Evolutionary conservation across 257 asterid genomes (phyloP).

Genomic region (Solanum verrucosum): DNA sequence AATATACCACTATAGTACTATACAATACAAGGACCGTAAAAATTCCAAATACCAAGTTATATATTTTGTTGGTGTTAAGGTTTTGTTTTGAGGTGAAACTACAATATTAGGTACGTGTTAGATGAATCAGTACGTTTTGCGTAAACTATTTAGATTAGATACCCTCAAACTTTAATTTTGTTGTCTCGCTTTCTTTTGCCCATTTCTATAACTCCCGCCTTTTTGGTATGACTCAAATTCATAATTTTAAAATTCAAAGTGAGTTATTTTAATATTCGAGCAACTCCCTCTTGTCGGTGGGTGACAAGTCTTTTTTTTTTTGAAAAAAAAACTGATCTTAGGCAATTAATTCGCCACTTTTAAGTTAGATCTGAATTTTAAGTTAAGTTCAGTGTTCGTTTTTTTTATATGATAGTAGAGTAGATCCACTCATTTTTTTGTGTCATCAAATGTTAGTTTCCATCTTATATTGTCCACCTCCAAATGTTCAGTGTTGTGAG

Average conservation of each 20-base stretch:
- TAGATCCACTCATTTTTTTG: too few relatives aligned
- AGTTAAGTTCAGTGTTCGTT: too few relatives aligned
- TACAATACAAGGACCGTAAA: neutral
- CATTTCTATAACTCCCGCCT: too few relatives aligned
- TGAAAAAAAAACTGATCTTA: accelerated
- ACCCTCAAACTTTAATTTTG: neutral
- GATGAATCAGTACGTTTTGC: neutral
- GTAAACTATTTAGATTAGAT: too few relatives aligned
- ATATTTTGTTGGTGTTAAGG: neutral
- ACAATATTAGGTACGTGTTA: neutral
- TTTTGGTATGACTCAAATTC: too few relatives aligned
- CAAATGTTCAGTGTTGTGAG: too few relatives aligned
- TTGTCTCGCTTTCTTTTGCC: neutral
- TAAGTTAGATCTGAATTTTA: too few relatives aligned
- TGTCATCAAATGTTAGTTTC: neutral
- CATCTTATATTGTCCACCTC: neutral
- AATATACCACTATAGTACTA: neutral
- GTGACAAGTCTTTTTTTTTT: too few relatives aligned
- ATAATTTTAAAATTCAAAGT: too few relatives aligned
- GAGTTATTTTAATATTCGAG: neutral
- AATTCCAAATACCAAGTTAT: neutral
- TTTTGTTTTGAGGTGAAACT: neutral
- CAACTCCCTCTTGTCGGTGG: neutral
- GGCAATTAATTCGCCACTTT: neutral
- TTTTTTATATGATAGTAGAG: accelerated